phyloP scores from a whole-genome alignment of 352 stramenopile species.

The Thraustochytrium sp. region DNA sequence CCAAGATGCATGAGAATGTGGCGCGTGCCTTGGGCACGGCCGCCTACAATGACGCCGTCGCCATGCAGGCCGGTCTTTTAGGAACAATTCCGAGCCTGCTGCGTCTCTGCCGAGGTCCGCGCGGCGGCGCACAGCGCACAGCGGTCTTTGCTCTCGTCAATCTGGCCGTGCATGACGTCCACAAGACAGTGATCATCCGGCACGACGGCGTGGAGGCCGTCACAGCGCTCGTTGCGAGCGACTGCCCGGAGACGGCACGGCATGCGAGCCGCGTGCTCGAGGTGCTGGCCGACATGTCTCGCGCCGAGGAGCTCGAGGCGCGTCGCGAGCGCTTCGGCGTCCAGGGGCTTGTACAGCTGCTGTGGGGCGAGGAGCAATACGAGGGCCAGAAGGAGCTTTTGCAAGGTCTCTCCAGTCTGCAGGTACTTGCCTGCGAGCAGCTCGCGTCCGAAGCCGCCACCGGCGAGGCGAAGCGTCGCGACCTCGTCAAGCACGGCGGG shows the following conservation, averaged over 20 bases:
- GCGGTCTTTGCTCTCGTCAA: constrained; percentile 70
- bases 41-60: constrained; percentile 71
- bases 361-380: constrained; percentile 55
- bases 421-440: constrained; percentile 13
- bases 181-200: constrained; percentile 68
- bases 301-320: constrained; percentile 55
- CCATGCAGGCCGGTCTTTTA: constrained; percentile 56
- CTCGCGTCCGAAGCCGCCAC: not conserved
- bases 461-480: constrained; percentile 49
- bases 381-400: not conserved
- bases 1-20: constrained; percentile 61
- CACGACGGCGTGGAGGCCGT: constrained; percentile 68
- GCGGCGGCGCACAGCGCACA: constrained; percentile 57
- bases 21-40: constrained; percentile 67
- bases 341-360: constrained; percentile 64
- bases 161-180: constrained; percentile 69
- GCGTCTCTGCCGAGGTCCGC: constrained; percentile 52
- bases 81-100: constrained; percentile 53
- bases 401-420: constrained; percentile 1
- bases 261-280: constrained; percentile 67
- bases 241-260: constrained; percentile 60
- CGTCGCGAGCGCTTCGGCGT: constrained; percentile 54
- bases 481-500: constrained; percentile 62
- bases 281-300: constrained; percentile 63
- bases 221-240: constrained; percentile 64